Conservation (phyloP, 2,329 filamentous ascomycete species). For the Cercospora zeae-maydis region DNA sequence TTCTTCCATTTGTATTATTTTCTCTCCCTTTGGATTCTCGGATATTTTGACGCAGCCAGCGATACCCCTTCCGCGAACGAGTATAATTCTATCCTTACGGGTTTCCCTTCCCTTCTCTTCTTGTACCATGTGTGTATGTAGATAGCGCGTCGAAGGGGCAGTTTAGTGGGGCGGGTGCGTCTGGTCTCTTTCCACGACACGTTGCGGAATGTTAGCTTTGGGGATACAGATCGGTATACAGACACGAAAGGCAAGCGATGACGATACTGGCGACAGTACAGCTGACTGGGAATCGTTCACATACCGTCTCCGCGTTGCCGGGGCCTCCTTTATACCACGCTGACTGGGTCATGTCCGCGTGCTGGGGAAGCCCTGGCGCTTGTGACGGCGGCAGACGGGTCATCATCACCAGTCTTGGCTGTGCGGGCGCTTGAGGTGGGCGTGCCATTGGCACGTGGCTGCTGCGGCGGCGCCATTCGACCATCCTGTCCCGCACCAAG, state of each 20-base stretch:
- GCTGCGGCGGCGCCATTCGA: not conserved
- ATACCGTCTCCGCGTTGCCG: not conserved
- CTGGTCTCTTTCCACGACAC: not conserved
- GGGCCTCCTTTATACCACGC: not conserved
- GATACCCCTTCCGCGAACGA: constrained; percentile 9
- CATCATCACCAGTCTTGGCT: not conserved
- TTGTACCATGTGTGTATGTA: constrained; percentile 4
- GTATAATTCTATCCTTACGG: not conserved
- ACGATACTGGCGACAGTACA: constrained; percentile 1
- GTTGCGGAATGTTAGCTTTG: not conserved
- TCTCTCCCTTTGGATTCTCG: not conserved
- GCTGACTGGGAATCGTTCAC: not conserved
- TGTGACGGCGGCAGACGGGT: not conserved
- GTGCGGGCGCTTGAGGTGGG: not conserved
- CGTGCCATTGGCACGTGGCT: not conserved
- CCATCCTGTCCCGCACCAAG: not conserved
- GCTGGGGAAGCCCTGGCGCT: not conserved
- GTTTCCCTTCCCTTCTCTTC: not conserved
- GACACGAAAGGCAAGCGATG: constrained; percentile 1
- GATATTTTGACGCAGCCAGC: not conserved
- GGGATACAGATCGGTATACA: not conserved
- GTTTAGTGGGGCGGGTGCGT: not conserved
- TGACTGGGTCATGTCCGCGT: not conserved
- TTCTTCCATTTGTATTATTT: not conserved
- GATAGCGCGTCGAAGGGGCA: not conserved